Evolutionary conservation across 768 basidiomycete species (phyloP).

Genomic region (Rhodosporidiobolus sp.): DNA sequence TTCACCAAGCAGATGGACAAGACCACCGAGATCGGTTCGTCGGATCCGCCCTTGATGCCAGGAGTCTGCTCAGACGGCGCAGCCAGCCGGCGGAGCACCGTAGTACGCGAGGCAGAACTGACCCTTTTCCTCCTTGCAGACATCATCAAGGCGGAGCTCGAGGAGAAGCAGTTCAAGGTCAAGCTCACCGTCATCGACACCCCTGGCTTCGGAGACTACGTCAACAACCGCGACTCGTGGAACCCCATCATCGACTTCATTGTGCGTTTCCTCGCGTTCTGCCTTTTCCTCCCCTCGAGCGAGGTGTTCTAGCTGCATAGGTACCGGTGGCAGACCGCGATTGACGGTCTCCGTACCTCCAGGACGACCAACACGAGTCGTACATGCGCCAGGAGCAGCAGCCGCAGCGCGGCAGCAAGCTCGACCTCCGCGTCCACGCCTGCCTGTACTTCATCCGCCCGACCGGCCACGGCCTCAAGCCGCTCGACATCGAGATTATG

Average conservation of each 20-base stretch:
- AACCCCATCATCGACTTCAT: slow-evolving; percentile 97
- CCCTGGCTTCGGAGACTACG: slow-evolving; percentile 98
- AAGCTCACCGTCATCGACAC: slow-evolving; percentile 99
- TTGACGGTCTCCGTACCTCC: neutral
- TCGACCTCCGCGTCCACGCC: slow-evolving; percentile 90
- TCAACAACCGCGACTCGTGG: slow-evolving; percentile 99
- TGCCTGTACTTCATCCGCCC: slow-evolving; percentile 96
- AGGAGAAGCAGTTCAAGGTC: slow-evolving; percentile 98
- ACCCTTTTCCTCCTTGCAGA: slow-evolving; percentile 52
- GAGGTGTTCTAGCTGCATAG: too few relatives aligned
- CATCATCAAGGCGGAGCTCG: slow-evolving; percentile 98
- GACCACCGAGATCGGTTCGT: slow-evolving; percentile 66
- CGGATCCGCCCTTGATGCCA: too few relatives aligned
- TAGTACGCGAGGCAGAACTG: too few relatives aligned
- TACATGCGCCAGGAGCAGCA: slow-evolving; percentile 83
- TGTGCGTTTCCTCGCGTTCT: slow-evolving; percentile 12
- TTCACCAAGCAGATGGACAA: slow-evolving; percentile 97
- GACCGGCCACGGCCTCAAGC: slow-evolving; percentile 92
- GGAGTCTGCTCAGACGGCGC: too few relatives aligned
- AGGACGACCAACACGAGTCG: slow-evolving; percentile 53
- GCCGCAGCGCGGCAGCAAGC: slow-evolving; percentile 90
- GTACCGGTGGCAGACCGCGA: neutral
- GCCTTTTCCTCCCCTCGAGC: neutral
- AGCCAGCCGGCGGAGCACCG: too few relatives aligned
- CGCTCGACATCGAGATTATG: slow-evolving; percentile 99